phyloP scores from a whole-genome alignment of 805 yeast genomes.

The Candida nemodendra region DNA sequence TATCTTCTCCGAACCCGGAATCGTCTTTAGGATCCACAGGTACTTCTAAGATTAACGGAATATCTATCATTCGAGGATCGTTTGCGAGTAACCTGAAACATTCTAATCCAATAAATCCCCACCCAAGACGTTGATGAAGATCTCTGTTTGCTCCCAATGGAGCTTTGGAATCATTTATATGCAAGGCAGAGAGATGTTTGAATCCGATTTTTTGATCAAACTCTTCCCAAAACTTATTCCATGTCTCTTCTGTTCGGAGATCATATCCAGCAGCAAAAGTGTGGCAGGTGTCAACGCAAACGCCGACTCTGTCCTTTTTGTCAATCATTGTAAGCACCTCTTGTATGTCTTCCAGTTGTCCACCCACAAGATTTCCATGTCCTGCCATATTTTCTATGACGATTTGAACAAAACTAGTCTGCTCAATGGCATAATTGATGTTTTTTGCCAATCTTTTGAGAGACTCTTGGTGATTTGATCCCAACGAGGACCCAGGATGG shows the following conservation, averaged over 20 bases:
- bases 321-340: constrained; percentile 77
- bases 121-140: constrained; percentile 84
- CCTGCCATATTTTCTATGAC: constrained; percentile 99
- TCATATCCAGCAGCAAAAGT: constrained; percentile 97
- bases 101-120: constrained; percentile 87
- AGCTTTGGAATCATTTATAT: constrained; percentile 92
- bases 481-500: constrained; percentile 89
- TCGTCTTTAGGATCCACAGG: constrained; percentile 67
- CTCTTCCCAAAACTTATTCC: constrained; percentile 66
- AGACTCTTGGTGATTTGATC: constrained; percentile 62
- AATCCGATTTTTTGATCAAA: constrained; percentile 77
- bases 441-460: constrained; percentile 69
- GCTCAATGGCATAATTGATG: constrained; percentile 72
- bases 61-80: constrained; percentile 52
- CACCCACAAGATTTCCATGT: constrained; percentile 87
- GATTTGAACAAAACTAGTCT: constrained; percentile 77
- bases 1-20: constrained; percentile 71
- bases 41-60: constrained; percentile 87
- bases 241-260: constrained; percentile 56
- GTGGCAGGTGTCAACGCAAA: constrained; percentile 95
- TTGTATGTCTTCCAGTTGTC: constrained; percentile 69
- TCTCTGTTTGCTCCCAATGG: constrained; percentile 90
- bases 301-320: constrained; percentile 84
- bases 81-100: constrained; percentile 78
- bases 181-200: constrained; percentile 75